Evolutionary conservation across 495 filamentous ascomycete species (phyloP), one percentile per base, ranked within the genome.

Genomic region (Trichoderma virens): DNA sequence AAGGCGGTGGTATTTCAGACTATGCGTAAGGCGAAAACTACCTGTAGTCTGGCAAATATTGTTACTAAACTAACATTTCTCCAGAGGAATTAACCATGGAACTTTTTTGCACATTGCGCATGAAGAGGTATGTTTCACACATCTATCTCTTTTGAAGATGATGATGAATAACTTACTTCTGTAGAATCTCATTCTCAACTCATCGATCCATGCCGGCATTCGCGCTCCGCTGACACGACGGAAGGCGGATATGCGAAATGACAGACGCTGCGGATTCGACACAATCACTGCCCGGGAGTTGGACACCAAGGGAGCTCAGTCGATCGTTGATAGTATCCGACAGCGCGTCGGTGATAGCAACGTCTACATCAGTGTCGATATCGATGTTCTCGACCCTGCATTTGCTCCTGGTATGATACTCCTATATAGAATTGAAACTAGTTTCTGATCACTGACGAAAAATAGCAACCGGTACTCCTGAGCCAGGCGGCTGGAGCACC

Each of bases 401-500:
- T 77, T 67, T 66, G 75, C 75, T 28, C 75, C 75, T 14, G 75
- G 75, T 74, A 67, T 45, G 69, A n/a, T 2, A 6, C 34, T 16
- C 18, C 25, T 31, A 47, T 34, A 25, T 47, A 20, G 18, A 9
- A 47, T 23, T 7, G 2, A 23, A 20, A 23, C 2, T 20, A 47
- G 43, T 9, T 0, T 47, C 43, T 5, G 3, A 28, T 18, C 9
- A 9, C 60, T 41, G 14, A 18, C 25, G 34, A 25, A 27, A 18
- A 31, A 16, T 85, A 65, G 92, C 88, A 30, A 96, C 92, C 2
- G 92, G 92, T 25, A 96, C 92, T 0, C 85, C 90, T 41, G 92
- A 96, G 70, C 90, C 90, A 0, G 92, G 92, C 30, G 92, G 92
- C 1, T 96, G 92, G 92, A 83, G 85, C 1, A 92, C 90, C 0